Conservation (phyloP, 441 rosid species). For the Corymbia calophylla region DNA sequence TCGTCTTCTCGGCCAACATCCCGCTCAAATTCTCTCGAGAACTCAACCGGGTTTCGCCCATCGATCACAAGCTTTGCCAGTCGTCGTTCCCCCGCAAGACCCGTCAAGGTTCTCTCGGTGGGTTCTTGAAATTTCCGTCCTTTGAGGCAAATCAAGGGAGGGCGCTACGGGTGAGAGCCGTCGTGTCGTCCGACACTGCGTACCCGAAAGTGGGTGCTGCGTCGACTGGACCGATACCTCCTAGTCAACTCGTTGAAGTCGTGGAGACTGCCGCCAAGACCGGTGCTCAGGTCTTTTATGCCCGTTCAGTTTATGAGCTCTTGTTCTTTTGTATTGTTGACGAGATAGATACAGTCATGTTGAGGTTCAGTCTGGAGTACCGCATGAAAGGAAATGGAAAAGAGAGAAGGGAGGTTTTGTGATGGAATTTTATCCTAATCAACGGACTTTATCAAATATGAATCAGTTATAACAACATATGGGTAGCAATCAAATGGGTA, state of each 20-base stretch:
- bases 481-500: neutral
- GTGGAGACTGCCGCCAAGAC: slow-evolving; percentile 79
- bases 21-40: slow-evolving; percentile 23
- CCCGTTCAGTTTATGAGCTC: neutral
- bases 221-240: slow-evolving; percentile 60
- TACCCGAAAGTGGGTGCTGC: slow-evolving; percentile 57
- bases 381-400: neutral
- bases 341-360: neutral
- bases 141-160: slow-evolving; percentile 3
- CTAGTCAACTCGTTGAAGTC: slow-evolving; percentile 55
- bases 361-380: neutral
- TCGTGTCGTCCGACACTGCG: slow-evolving; percentile 36
- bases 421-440: neutral
- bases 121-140: slow-evolving; percentile 10
- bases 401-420: neutral
- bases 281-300: slow-evolving; percentile 63
- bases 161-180: slow-evolving; percentile 29
- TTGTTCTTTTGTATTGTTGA: neutral
- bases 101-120: slow-evolving; percentile 7
- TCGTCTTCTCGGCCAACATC: slow-evolving; percentile 34
- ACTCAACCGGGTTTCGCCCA: slow-evolving; percentile 21
- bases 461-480: neutral
- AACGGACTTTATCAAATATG: neutral
- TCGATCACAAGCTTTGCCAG: slow-evolving; percentile 10
- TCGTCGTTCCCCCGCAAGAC: neutral